A percentile compares a stretch with the other conserved stretches of the same genome.
phyloP scores from a whole-genome alignment of 179 eudicot species.

The Gypsophila paniculata region DNA sequence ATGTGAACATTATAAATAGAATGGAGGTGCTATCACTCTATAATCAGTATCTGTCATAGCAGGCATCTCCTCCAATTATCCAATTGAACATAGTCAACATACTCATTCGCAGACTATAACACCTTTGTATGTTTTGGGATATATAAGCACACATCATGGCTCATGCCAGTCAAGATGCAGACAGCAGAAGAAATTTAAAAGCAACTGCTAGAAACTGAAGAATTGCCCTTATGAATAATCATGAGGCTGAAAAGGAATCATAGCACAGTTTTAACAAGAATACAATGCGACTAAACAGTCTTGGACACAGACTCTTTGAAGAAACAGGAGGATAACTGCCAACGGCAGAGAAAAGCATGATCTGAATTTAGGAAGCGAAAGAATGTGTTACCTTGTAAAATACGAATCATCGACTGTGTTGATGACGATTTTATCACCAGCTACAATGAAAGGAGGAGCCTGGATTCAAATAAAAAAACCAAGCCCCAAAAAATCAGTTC shows the following conservation, averaged over 20 bases:
- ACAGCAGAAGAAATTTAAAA: conserved; percentile 2
- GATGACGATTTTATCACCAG: conserved; percentile 57
- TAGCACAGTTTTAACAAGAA: conserved; percentile 9
- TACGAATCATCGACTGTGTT: conserved; percentile 62
- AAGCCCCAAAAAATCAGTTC: background rate
- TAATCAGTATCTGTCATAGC: background rate
- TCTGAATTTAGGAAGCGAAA: background rate
- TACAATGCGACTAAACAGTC: background rate
- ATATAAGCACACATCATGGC: background rate
- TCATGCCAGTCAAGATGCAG: background rate
- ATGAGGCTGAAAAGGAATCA: background rate
- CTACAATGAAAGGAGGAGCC: conserved; percentile 68
- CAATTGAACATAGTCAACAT: background rate
- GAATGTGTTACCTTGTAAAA: conserved; percentile 47
- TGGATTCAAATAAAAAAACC: conserved; percentile 21
- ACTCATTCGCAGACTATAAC: background rate
- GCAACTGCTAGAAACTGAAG: conserved; percentile 7
- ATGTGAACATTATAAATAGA: too few species aligned
- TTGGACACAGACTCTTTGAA: background rate
- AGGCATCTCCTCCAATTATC: background rate
- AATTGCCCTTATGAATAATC: background rate
- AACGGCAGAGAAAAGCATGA: background rate
- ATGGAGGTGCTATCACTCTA: background rate
- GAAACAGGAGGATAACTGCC: background rate
- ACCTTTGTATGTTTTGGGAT: background rate